Percentiles rank a stretch among this genome's conserved stretches.
These are phyloP conservation scores for Tillandsia leiboldiana DNA, from an alignment of 176 grass and related monocot species.

Conservation along the genomic window DNA sequence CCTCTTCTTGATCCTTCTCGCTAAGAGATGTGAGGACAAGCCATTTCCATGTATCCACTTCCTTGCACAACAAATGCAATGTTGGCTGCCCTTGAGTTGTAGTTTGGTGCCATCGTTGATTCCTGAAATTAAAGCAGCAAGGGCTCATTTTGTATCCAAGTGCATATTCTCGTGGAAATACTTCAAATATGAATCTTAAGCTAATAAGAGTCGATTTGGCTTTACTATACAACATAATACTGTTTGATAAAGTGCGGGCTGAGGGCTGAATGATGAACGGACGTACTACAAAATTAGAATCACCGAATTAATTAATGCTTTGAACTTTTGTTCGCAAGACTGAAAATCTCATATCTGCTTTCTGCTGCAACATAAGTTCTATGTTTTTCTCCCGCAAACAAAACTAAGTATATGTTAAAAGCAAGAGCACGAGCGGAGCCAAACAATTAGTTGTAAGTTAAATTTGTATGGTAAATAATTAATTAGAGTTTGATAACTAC, in stretches of 20 bases:
- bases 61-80: conserved; percentile 41
- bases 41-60: conserved; percentile 56
- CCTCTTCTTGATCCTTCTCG: background rate
- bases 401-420: too few relatives aligned
- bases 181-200: too few relatives aligned
- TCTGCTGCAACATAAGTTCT: too few relatives aligned
- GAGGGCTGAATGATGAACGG: background rate
- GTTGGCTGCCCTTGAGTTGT: conserved; percentile 40
- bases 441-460: too few relatives aligned
- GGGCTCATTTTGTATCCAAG: background rate
- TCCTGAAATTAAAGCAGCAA: conserved; percentile 21
- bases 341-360: too few relatives aligned
- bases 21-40: conserved; percentile 36
- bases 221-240: background rate
- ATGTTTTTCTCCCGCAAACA: too few relatives aligned
- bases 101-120: conserved; percentile 62
- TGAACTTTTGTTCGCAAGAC: background rate
- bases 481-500: background rate
- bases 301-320: background rate
- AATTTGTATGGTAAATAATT: too few relatives aligned
- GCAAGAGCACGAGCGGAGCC: too few relatives aligned
- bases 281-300: background rate
- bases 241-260: background rate
- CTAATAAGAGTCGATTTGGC: too few relatives aligned
- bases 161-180: background rate